phyloP scores from a whole-genome alignment of 2,329 filamentous ascomycete genomes.

The Neopestalotiopsis clavispora region DNA sequence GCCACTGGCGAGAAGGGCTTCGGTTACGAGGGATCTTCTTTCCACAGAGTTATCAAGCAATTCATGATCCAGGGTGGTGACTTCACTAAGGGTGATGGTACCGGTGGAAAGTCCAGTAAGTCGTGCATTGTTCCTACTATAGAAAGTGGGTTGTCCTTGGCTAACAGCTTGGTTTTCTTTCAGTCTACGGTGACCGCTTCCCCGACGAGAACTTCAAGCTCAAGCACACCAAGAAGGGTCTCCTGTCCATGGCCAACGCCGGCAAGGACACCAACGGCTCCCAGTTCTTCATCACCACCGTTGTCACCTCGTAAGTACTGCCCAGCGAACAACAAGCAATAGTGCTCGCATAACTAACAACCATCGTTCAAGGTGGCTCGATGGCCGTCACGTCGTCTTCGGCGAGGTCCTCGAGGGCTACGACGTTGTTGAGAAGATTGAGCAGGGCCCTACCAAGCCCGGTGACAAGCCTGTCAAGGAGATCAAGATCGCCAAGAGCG shows the following conservation, averaged over 20 bases:
- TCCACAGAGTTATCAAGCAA: slow-evolving; percentile 89
- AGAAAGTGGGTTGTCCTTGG: background rate
- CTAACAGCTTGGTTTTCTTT: background rate
- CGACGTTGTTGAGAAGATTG: slow-evolving; percentile 79
- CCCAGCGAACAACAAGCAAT: background rate
- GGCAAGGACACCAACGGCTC: slow-evolving; percentile 87
- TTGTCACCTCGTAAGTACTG: slow-evolving; percentile 70
- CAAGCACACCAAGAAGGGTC: slow-evolving; percentile 85
- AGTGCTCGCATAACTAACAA: background rate
- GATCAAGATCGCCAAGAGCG: slow-evolving; percentile 82
- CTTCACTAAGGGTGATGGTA: slow-evolving; percentile 83
- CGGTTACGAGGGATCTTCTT: slow-evolving; percentile 79
- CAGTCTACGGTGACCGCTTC: slow-evolving; percentile 84
- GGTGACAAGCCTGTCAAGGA: slow-evolving; percentile 72
- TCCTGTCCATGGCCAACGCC: slow-evolving; percentile 85
- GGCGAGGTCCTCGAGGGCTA: slow-evolving; percentile 88
- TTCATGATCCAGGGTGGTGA: slow-evolving; percentile 95
- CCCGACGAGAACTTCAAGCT: slow-evolving; percentile 94
- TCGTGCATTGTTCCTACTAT: slow-evolving; percentile 26
- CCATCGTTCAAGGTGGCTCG: slow-evolving; percentile 67
- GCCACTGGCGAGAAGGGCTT: slow-evolving; percentile 87
- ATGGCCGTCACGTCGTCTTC: slow-evolving; percentile 85
- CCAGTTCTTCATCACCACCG: slow-evolving; percentile 91
- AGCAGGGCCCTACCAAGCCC: slow-evolving; percentile 68
- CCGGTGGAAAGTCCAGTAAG: slow-evolving; percentile 83